Conservation (phyloP, 495 filamentous ascomycete genomes). For the Podospora didyma region DNA sequence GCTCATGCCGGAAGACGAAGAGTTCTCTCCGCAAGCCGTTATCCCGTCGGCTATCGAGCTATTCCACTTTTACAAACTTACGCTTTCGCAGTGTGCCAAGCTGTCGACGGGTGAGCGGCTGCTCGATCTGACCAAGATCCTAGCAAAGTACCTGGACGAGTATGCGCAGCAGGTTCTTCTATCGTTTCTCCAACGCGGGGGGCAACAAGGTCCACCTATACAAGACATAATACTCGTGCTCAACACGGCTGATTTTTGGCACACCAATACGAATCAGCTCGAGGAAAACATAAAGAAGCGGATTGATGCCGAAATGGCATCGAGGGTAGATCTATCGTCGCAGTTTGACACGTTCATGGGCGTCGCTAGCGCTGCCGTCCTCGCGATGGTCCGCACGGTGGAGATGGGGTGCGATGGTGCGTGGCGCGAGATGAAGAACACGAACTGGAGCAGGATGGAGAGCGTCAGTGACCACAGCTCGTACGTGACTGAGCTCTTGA, state of each 20-base stretch:
- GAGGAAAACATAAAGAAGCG: constrained; percentile 91
- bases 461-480: constrained; percentile 92
- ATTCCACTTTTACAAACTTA: constrained; percentile 91
- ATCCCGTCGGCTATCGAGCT: constrained; percentile 92
- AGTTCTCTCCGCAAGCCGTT: constrained; percentile 86
- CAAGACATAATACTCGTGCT: constrained; percentile 81
- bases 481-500: constrained; percentile 78
- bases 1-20: constrained; percentile 76
- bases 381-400: constrained; percentile 76
- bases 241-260: constrained; percentile 98
- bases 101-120: constrained; percentile 85
- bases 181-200: constrained; percentile 63
- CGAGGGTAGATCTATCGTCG: constrained; percentile 79
- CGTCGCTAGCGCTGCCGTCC: constrained; percentile 82
- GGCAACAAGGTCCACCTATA: constrained; percentile 54
- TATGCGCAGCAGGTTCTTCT: constrained; percentile 93
- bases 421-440: constrained; percentile 97
- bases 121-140: constrained; percentile 76
- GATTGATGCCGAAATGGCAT: constrained; percentile 71
- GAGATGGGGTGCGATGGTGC: constrained; percentile 76
- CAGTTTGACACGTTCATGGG: constrained; percentile 95
- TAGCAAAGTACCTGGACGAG: constrained; percentile 91
- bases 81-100: constrained; percentile 91
- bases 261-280: constrained; percentile 83
- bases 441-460: constrained; percentile 91